Evolutionary conservation across 2,329 filamentous ascomycete genomes (phyloP).

Genomic region (Trichoderma sp.): DNA sequence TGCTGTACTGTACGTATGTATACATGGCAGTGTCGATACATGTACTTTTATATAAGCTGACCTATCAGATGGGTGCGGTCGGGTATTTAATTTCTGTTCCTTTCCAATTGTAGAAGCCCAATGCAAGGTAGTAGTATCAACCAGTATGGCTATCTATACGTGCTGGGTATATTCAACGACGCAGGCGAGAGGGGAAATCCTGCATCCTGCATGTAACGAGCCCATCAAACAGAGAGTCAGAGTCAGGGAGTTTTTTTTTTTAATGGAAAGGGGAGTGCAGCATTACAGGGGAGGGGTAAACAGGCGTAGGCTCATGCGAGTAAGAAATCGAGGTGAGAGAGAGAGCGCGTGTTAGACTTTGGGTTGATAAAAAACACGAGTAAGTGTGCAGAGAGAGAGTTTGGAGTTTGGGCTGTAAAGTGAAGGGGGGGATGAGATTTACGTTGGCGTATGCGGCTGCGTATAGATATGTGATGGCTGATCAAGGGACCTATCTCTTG

Average conservation of each 20-base stretch:
- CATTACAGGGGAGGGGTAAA: background rate
- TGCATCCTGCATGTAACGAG: background rate
- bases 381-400: background rate
- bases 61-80: background rate
- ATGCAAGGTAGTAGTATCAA: background rate
- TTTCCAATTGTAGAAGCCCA: background rate
- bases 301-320: constrained; percentile 20
- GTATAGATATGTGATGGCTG: background rate
- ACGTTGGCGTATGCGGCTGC: background rate
- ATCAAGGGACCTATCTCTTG: background rate
- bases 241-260: background rate
- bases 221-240: background rate
- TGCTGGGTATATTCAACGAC: background rate
- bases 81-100: background rate
- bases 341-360: constrained; percentile 11
- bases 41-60: background rate
- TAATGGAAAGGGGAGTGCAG: background rate
- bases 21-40: background rate
- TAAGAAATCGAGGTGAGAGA: constrained; percentile 1
- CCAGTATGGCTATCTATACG: background rate
- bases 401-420: background rate
- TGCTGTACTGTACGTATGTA: background rate
- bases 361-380: background rate
- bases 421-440: background rate
- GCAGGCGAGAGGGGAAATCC: background rate